Evolutionary conservation across 2,329 filamentous ascomycete genomes (phyloP).

Genomic region (Rosellinia necatrix): DNA sequence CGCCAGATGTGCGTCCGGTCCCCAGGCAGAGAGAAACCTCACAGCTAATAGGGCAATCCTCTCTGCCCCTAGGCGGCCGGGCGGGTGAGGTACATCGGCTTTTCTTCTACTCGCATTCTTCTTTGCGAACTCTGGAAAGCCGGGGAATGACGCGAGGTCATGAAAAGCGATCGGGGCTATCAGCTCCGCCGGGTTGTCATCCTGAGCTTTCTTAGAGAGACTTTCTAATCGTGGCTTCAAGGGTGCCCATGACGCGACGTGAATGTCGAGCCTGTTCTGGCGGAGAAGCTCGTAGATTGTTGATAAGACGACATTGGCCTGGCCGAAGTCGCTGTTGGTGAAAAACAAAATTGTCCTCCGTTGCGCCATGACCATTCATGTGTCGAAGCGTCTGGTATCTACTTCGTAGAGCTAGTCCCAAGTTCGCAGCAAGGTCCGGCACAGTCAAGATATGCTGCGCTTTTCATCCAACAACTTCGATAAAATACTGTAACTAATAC

Average conservation of each 20-base stretch:
- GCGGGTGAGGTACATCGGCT: constrained; percentile 5
- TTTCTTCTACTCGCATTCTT: constrained; percentile 7
- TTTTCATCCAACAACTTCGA: too few species aligned
- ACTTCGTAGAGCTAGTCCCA: too few species aligned
- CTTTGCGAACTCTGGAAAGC: constrained; percentile 3
- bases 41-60: constrained; percentile 3
- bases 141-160: constrained; percentile 6
- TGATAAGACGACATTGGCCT: constrained; percentile 4
- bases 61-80: not conserved
- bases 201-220: constrained; percentile 1
- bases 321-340: constrained; percentile 3
- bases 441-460: too few species aligned
- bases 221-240: constrained; percentile 7
- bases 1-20: constrained; percentile 1
- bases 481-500: too few species aligned
- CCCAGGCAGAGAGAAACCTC: constrained; percentile 6
- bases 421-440: too few species aligned
- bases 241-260: constrained; percentile 3
- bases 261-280: constrained; percentile 3
- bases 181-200: constrained; percentile 2
- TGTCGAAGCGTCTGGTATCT: too few species aligned
- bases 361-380: not conserved
- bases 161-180: not conserved
- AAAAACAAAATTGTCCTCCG: constrained; percentile 2
- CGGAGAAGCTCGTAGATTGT: constrained; percentile 9